Base-by-base conservation (phyloP, 1,284 basidiomycete species). In the Fistulinella staudtii region DNA sequence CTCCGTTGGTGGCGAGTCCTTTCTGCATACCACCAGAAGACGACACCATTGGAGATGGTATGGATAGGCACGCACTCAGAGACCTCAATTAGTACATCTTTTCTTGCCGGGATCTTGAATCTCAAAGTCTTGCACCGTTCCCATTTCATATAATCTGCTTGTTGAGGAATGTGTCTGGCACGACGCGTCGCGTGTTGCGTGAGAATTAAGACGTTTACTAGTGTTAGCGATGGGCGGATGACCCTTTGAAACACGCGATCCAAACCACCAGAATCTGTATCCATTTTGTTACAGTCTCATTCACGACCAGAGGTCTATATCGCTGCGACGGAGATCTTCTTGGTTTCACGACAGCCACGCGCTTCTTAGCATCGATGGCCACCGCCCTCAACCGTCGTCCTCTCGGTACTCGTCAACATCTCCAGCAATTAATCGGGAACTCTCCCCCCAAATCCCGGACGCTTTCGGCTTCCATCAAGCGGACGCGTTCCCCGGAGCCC, bases 401-500 rank as follows among this genome's bases (percentile, higher is more conserved):
- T 36, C 60, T 71, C 41, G 53, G 56, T 40, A 44, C 58, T 33
- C 61, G 66, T 50, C 59, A 64, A 46, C 65, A 53, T 31, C 55
- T 54, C 43, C 65, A 53, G 58, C 70, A 58, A 52, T 54, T 54
- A 47, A 53, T 38, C 63, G 66, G 47, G 55, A 61, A 45, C 42
- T 61, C 53, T 53, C 64, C 58, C 38, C 50, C 51, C 39, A 68
- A 67, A 38, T 28, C 52, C 29, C 61, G 61, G 22, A 51, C 58
- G 7, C 50, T 45, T 25, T 53, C 57, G 8, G 20, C 46, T 11
- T 53, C 64, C 8, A 50, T 65, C 11, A 87, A 87, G 61, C 79
- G 84, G 24, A 69, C 81, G 29, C 77, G 74, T 42, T 87, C 85
- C 22, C 84, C 84, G 25, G 84, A 83, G 22, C 69, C 65, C 18